These are phyloP conservation scores for Viola pubescens DNA, from an alignment of 441 rosid species.

Conservation along the genomic window DNA sequence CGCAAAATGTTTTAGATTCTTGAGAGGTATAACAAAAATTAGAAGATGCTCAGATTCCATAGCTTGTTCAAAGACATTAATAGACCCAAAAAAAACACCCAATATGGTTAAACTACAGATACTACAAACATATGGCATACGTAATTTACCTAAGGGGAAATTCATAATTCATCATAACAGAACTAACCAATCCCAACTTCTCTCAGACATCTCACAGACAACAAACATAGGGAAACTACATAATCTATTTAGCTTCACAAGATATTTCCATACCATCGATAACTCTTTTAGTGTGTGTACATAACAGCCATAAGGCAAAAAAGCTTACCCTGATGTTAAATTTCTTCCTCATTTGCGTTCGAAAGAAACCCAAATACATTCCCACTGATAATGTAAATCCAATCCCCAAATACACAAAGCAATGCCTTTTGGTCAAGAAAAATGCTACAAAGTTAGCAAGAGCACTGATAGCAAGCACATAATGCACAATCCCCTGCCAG, in stretches of 20 bases:
- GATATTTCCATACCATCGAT: neutral
- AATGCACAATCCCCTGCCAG: constrained; percentile 60
- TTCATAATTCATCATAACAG: too few species aligned
- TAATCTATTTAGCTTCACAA: neutral
- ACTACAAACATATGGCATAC: too few species aligned
- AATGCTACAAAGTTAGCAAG: constrained; percentile 50
- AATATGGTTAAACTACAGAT: too few species aligned
- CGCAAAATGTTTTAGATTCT: neutral
- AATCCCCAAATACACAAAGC: constrained; percentile 55
- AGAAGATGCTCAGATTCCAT: too few species aligned
- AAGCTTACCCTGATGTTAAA: constrained; percentile 74
- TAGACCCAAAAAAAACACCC: too few species aligned
- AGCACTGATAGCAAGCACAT: constrained; percentile 36
- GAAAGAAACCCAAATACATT: constrained; percentile 67
- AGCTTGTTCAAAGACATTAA: too few species aligned
- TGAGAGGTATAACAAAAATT: neutral
- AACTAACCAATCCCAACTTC: too few species aligned
- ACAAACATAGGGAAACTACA: too few species aligned
- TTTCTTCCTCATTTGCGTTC: constrained; percentile 54
- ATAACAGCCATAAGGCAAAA: neutral
- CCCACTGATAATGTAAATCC: constrained; percentile 45
- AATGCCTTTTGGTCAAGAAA: constrained; percentile 42
- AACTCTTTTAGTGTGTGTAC: too few species aligned
- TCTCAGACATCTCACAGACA: too few species aligned
- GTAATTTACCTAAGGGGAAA: too few species aligned